Evolutionary conservation across 805 yeast species (phyloP), one percentile per base, ranked within the genome.

Genomic region (Metschnikowia kofuensis): DNA sequence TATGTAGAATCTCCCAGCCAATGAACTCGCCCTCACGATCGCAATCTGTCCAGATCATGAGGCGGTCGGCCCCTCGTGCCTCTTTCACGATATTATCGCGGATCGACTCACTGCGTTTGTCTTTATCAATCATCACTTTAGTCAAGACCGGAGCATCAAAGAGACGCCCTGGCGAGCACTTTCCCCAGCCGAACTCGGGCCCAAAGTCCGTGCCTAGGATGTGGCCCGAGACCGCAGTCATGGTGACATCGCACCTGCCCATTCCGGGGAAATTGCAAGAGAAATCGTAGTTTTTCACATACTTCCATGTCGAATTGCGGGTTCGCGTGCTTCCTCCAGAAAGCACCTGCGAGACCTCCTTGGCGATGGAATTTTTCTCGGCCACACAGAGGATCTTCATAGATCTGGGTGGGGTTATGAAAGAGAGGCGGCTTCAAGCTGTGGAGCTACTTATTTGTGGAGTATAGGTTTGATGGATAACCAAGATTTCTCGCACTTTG

Each of bases 31-130:
- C 65, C 32, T 56, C 63, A 12, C 62, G 57, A 28, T 61, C 65
- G 32, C 99, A 94, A 76, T 94, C 99, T 0, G 99, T 94, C 98
- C 99, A 94, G 7, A 94, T 89, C 87, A 89, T 88, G 47, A 94
- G 68, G 36, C 70, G 70, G 45, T 82, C 79, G 6, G 88, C 79
- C 15, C 60, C 60, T 37, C 83, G 64, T 5, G 90, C 87, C 61
- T 89, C 89, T 4, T 65, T 65, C 30, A 77, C 65, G 42, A 94
- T 89, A 61, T 92, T 94, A 10, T 72, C 67, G 2, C 84, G 84
- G 21, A 89, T 76, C 21, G 42, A 39, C 47, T 51, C 45, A 21
- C 48, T 37, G n/a, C 61, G 53, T 14, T 50, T 48, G 31, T 69
- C 70, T 41, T 74, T 76, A 38, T 70, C 65, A 11, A 74, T 71